Conservation (phyloP, 176 grass and related monocot species). For the Olyra latifolia region DNA sequence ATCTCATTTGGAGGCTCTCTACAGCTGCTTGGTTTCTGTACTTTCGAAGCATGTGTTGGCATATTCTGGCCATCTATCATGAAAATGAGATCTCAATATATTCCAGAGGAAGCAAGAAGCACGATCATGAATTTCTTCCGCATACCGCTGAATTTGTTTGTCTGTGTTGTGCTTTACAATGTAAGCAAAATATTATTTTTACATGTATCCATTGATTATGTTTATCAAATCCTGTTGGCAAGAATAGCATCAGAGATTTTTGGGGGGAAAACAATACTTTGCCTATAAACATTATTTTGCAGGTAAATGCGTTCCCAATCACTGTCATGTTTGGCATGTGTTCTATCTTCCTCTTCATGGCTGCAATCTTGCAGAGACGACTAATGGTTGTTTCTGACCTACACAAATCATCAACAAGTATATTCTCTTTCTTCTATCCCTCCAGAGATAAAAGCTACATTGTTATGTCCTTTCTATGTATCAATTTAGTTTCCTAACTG, state of each 20-base stretch:
- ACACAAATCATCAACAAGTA: constrained; percentile 70
- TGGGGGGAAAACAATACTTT: neutral
- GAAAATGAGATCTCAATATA: constrained; percentile 94
- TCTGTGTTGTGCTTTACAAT: constrained; percentile 96
- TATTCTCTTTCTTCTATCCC: constrained; percentile 16
- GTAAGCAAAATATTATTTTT: constrained; percentile 38
- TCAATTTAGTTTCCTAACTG: neutral
- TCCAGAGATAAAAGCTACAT: neutral
- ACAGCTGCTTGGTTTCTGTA: constrained; percentile 86
- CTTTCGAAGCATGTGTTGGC: constrained; percentile 76
- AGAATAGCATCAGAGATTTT: neutral
- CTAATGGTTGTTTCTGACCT: constrained; percentile 80
- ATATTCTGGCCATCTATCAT: constrained; percentile 97
- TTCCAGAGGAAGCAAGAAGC: constrained; percentile 84
- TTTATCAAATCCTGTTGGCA: neutral
- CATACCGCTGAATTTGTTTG: constrained; percentile 87
- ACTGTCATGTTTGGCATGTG: constrained; percentile 98
- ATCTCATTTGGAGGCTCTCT: constrained; percentile 77
- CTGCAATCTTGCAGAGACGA: constrained; percentile 88
- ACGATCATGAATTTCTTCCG: constrained; percentile 97
- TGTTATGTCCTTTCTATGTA: neutral
- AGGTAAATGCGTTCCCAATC: constrained; percentile 90
- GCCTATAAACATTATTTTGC: constrained; percentile 12
- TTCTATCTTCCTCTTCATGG: constrained; percentile 96
- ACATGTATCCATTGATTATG: neutral